phyloP scores from a whole-genome alignment of 148 eudicot species.

The Rheum nobile region DNA sequence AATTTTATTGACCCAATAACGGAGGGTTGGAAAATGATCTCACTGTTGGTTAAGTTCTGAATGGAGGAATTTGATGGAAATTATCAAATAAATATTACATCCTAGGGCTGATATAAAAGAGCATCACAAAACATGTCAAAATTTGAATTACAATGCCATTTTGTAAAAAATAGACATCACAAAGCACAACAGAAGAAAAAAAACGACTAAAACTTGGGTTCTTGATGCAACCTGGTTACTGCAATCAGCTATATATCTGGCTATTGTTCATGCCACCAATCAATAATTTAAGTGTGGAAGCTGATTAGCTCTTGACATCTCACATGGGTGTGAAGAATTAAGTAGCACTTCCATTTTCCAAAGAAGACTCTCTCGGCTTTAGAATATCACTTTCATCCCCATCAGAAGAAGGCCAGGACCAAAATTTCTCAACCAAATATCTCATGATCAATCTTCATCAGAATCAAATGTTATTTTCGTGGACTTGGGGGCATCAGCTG shows the following conservation, averaged over 20 bases:
- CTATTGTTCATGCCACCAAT: not conserved
- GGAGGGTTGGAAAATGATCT: no score
- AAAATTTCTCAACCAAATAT: not conserved
- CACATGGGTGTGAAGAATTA: not conserved
- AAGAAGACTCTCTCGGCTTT: not conserved
- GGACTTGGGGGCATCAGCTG: conserved; percentile 86
- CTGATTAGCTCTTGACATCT: not conserved
- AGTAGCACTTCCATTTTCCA: not conserved
- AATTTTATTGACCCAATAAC: no score
- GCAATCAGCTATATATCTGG: not conserved
- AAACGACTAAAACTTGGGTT: not conserved
- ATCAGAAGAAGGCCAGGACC: not conserved
- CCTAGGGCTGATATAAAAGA: not conserved
- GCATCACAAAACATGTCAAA: not conserved
- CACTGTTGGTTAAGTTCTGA: no score
- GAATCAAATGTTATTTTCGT: conserved; percentile 75
- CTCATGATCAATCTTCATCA: conserved; percentile 41
- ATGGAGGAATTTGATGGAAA: no score
- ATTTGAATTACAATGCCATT: not conserved
- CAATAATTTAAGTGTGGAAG: not conserved
- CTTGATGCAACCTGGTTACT: not conserved
- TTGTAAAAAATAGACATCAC: not conserved
- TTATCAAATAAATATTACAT: not conserved
- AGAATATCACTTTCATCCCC: not conserved
- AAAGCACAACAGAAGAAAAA: not conserved